These are phyloP conservation scores for Syncephalastrum racemosum DNA, from an alignment of 371 early-diverging fungal genomes.

Conservation along the genomic window DNA sequence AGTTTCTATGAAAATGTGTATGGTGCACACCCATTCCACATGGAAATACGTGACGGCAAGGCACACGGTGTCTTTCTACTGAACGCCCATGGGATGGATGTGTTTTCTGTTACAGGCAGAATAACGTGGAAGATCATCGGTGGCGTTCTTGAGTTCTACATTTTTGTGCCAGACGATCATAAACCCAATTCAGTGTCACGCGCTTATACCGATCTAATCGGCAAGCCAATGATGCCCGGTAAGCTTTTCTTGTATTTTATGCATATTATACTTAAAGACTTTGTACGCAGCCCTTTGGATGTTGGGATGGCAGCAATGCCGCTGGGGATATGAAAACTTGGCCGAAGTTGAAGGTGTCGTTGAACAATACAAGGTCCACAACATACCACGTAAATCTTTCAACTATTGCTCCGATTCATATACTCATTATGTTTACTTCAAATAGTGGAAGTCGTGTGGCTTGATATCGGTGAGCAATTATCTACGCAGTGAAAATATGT, in stretches of 20 bases:
- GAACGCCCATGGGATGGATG: constrained; percentile 79
- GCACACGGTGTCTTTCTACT: constrained; percentile 61
- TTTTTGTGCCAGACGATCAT: constrained; percentile 55
- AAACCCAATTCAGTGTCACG: constrained; percentile 57
- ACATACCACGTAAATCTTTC: constrained; percentile 54
- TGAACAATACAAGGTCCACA: constrained; percentile 42
- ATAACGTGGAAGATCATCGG: constrained; percentile 71
- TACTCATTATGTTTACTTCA: not conserved
- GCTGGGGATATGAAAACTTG: constrained; percentile 66
- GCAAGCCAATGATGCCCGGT: constrained; percentile 59
- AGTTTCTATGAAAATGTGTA: constrained; percentile 60
- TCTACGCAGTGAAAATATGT: too few relatives aligned
- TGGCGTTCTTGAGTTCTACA: constrained; percentile 63
- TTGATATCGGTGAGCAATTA: constrained; percentile 54
- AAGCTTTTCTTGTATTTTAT: not conserved
- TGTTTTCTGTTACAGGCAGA: constrained; percentile 47
- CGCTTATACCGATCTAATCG: constrained; percentile 70
- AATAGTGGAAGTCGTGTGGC: constrained; percentile 59
- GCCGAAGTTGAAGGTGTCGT: constrained; percentile 55
- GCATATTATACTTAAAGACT: not conserved
- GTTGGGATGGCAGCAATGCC: constrained; percentile 70
- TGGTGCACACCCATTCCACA: constrained; percentile 72
- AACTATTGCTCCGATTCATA: too few relatives aligned
- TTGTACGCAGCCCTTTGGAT: constrained; percentile 24
- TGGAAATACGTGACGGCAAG: constrained; percentile 62